Base-by-base conservation (phyloP, 371 early-diverging fungal genomes). In the Syncephalastrum monosporum region DNA sequence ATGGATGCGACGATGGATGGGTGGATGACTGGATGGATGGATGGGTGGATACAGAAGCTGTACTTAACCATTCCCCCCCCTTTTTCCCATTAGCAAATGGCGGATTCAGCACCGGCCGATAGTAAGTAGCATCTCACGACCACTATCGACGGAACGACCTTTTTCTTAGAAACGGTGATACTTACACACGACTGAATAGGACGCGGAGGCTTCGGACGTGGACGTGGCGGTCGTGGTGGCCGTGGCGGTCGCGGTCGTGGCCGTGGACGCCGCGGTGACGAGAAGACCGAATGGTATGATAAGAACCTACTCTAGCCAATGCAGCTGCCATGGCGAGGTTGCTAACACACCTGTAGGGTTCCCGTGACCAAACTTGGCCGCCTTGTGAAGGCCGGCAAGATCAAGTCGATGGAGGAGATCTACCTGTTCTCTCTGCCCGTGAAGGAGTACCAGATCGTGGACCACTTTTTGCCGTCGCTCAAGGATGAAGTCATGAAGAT, bases 401-500 rank as follows among this genome's bases (percentile, higher is more conserved):
- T 92, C 89, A 86, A 86, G 85, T 84, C 89, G 62, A 91, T 96
- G 59, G 94, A 93, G 74, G 95, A 99, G 77, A 93, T 99, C 74
- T 99, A 98, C 82, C 81, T 92, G 58, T 95, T 94, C 91, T 98
- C 99, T 55, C 88, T 97, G 64, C 95, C 95, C 61, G 94, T 99
- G 88, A 97, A 98, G 91, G 99, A 99, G 83, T 95, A 94, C 88
- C 99, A 99, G 83, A 97, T 99, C 59, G 91, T 99, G 64, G 99
- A 99, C 82, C 83, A 80, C 81, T 95, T 99, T 89, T 82, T 99
- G 57, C 93, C 92, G 66, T 92, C 90, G 64, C 88, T 99, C 65
- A 97, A 96, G 91, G 99, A 99, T 74, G 97, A 99, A 81, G 97
- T 99, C 67, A 96, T 99, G 91, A 95, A 96, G 88, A 96, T 98